Percentiles rank a stretch among this genome's conserved stretches.
These are phyloP conservation scores for Leccinum sublutescens DNA, from an alignment of 768 basidiomycete genomes.

Conservation along the genomic window DNA sequence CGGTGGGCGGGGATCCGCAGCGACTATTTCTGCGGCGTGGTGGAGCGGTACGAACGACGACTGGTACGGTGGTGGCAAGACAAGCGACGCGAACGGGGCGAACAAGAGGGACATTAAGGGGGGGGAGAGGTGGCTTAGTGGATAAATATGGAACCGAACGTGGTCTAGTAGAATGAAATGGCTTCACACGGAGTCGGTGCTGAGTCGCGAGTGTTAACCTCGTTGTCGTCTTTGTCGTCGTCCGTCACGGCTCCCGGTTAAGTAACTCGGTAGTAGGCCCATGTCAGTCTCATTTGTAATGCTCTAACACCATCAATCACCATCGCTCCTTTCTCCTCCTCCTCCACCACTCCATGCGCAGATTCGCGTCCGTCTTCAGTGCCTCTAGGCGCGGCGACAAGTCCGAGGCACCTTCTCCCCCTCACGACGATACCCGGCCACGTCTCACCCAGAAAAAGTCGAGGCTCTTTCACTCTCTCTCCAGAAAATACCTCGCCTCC, in stretches of 20 bases:
- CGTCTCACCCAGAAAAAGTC: slow-evolving; percentile 24
- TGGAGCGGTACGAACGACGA: slow-evolving; percentile 68
- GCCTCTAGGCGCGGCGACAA: slow-evolving; percentile 36
- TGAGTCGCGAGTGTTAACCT: slow-evolving; percentile 1
- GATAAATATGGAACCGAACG: not conserved
- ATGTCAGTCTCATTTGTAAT: slow-evolving; percentile 37
- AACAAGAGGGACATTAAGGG: slow-evolving; percentile 19
- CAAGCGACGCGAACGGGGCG: slow-evolving; percentile 18
- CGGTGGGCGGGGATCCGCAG: slow-evolving; percentile 53
- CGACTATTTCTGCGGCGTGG: slow-evolving; percentile 50
- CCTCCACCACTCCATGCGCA: slow-evolving; percentile 50
- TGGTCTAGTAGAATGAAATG: not conserved
- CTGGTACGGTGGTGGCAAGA: slow-evolving; percentile 49
- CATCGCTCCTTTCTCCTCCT: slow-evolving; percentile 19
- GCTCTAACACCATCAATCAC: slow-evolving; percentile 20
- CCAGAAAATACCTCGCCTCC: slow-evolving; percentile 24
- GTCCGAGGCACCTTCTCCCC: slow-evolving; percentile 20
- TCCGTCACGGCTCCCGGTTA: slow-evolving; percentile 12
- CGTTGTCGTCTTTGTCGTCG: slow-evolving; percentile 9
- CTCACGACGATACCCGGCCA: slow-evolving; percentile 15
- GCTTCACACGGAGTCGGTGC: slow-evolving; percentile 14
- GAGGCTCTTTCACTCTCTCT: slow-evolving; percentile 26
- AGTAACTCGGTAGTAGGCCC: slow-evolving; percentile 19
- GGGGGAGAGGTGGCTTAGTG: not conserved
- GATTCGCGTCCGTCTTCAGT: slow-evolving; percentile 61